Percentiles rank a stretch among this genome's conserved stretches.
Evolutionary conservation across 805 yeast genomes (phyloP).

Genomic region (Clavispora carvajalis): DNA sequence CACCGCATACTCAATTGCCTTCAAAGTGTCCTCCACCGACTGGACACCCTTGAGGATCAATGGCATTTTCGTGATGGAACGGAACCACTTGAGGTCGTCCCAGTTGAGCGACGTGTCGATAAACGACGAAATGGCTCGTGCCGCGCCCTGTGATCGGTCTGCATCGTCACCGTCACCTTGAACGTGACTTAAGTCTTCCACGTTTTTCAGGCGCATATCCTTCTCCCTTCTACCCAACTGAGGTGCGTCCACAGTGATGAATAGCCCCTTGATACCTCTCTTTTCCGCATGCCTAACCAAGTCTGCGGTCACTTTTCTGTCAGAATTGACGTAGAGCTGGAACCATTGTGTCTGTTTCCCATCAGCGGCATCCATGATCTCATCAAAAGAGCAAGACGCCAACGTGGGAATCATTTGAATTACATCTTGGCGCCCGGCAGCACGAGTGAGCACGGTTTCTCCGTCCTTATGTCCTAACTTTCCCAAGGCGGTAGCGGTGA

Average conservation of each 20-base stretch:
- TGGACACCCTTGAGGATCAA: conserved; percentile 66
- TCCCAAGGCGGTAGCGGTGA: conserved; percentile 45
- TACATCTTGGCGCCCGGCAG: conserved; percentile 35
- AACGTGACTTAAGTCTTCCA: conserved; percentile 20
- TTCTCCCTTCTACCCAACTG: conserved; percentile 74
- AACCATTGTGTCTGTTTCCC: conserved; percentile 39
- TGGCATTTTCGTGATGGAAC: conserved; percentile 34
- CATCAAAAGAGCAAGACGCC: conserved; percentile 37
- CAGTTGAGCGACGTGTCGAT: conserved; percentile 45
- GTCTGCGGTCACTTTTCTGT: conserved; percentile 25
- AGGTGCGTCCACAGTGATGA: conserved; percentile 54
- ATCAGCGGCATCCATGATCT: conserved; percentile 32
- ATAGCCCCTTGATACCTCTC: conserved; percentile 41
- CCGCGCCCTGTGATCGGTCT: conserved; percentile 78
- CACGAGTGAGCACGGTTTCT: conserved; percentile 37
- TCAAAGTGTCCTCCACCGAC: conserved; percentile 56
- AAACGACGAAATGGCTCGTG: conserved; percentile 68
- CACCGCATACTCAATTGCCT: conserved; percentile 53
- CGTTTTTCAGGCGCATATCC: conserved; percentile 58
- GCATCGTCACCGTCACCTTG: conserved; percentile 41
- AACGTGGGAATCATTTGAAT: conserved; percentile 46
- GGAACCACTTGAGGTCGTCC: conserved; percentile 38
- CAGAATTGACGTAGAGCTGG: conserved; percentile 43
- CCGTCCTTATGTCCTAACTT: conserved; percentile 41
- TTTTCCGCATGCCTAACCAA: conserved; percentile 35